These are phyloP conservation scores for Scutellaria minor DNA, from an alignment of 257 asterid species.

Conservation along the genomic window DNA sequence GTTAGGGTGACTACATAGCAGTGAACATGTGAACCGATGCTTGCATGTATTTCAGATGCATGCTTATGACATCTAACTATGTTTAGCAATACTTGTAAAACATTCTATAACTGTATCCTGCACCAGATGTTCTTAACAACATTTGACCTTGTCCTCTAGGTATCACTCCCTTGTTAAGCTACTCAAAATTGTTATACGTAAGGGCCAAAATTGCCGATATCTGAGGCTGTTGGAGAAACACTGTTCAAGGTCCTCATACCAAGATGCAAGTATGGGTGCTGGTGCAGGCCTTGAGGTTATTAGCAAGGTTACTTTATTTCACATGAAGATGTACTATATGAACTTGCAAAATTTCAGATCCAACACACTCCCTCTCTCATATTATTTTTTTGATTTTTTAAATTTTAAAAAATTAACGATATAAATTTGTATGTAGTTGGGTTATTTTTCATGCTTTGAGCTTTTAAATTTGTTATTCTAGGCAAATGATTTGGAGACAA, in stretches of 20 bases:
- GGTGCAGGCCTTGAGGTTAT: conserved; percentile 49
- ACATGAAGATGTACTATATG: conserved; percentile 14
- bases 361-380: no score
- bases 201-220: conserved; percentile 58
- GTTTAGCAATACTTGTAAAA: conserved; percentile 6
- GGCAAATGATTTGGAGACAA: conserved; percentile 44
- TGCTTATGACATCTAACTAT: conserved; percentile 12
- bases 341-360: background rate
- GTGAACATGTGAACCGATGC: background rate
- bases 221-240: conserved; percentile 78
- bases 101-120: background rate
- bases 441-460: conserved; percentile 19
- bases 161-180: conserved; percentile 66
- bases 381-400: no score
- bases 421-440: background rate
- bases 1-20: conserved; percentile 3
- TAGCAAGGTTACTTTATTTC: conserved; percentile 26
- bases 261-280: conserved; percentile 37
- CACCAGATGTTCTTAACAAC: conserved; percentile 26
- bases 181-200: conserved; percentile 67
- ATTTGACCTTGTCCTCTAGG: conserved; percentile 46
- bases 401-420: background rate
- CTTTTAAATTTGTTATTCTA: conserved; percentile 37
- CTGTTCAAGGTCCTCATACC: conserved; percentile 57
- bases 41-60: conserved; percentile 19